These are phyloP conservation scores for Phalaenopsis aphrodite DNA, from an alignment of 106 monocot genomes.

Conservation along the genomic window DNA sequence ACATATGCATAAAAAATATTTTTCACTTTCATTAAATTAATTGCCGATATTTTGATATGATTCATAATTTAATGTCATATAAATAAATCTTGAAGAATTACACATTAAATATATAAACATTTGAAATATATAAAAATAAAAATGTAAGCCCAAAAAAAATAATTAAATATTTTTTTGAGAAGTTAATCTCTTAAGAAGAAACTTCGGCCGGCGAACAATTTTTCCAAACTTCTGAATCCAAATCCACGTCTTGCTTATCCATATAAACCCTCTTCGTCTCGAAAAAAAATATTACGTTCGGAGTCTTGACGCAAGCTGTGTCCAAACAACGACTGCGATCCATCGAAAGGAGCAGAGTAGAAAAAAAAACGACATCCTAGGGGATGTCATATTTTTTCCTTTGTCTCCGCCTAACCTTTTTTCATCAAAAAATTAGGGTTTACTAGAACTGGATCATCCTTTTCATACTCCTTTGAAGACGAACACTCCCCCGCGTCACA, in stretches of 20 bases:
- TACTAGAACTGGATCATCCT: conserved; percentile 22
- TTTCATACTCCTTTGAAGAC: conserved; percentile 26
- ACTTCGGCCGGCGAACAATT: background rate
- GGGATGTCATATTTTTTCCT: no score
- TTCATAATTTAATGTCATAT: no score
- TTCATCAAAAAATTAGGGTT: conserved; percentile 26
- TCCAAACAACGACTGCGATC: no score
- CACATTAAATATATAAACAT: background rate
- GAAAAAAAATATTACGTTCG: no score
- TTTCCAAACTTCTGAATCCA: conserved; percentile 24
- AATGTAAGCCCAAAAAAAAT: no score
- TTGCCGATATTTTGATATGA: no score
- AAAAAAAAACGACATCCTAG: no score
- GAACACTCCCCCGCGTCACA: conserved; percentile 61
- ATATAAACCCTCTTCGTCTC: conserved; percentile 57
- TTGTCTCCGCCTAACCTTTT: conserved; percentile 45
- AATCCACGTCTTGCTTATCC: conserved; percentile 42
- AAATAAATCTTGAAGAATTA: background rate
- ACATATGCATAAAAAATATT: no score
- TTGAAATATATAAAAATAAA: background rate
- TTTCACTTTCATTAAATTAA: no score
- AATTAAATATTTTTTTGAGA: no score
- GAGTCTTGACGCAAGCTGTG: no score
- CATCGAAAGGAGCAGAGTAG: no score
- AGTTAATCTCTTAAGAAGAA: background rate